Conservation (phyloP, 2,329 filamentous ascomycete genomes). For the Aphanocladium album region DNA sequence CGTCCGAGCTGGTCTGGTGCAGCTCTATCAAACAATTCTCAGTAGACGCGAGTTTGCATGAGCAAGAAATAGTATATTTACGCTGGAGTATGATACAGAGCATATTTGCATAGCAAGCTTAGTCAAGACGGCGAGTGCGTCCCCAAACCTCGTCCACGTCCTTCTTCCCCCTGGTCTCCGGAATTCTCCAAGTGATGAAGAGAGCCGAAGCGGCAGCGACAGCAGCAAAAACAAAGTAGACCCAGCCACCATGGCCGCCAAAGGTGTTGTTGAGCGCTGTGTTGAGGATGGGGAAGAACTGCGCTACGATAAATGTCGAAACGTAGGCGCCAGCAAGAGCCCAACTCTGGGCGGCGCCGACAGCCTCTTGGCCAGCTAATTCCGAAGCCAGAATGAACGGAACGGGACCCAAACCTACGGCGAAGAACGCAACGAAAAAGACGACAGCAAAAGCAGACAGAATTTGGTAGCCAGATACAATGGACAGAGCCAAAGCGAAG, state of each 20-base stretch:
- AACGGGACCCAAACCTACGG: slow-evolving; percentile 84
- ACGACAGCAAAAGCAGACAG: slow-evolving; percentile 78
- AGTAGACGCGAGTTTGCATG: slow-evolving; percentile 35
- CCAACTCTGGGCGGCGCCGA: slow-evolving; percentile 87
- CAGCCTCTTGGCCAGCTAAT: slow-evolving; percentile 82
- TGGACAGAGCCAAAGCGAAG: slow-evolving; percentile 72
- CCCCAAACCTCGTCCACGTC: slow-evolving; percentile 91
- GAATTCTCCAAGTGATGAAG: slow-evolving; percentile 71
- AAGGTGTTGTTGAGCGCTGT: slow-evolving; percentile 58
- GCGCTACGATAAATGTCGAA: slow-evolving; percentile 85
- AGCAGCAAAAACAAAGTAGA: slow-evolving; percentile 86
- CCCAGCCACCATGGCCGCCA: slow-evolving; percentile 65
- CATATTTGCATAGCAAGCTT: slow-evolving; percentile 13
- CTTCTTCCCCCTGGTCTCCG: slow-evolving; percentile 83
- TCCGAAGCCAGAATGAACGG: slow-evolving; percentile 93
- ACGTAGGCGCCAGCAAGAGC: slow-evolving; percentile 82
- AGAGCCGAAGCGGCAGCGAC: slow-evolving; percentile 63
- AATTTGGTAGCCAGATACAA: slow-evolving; percentile 65
- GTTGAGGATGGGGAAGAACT: slow-evolving; percentile 90
- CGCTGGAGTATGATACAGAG: neutral
- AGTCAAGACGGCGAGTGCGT: slow-evolving; percentile 51
- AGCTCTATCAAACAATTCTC: slow-evolving; percentile 52
- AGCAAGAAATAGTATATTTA: neutral
- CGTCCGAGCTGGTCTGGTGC: slow-evolving; percentile 62
- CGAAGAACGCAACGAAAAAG: slow-evolving; percentile 84